A percentile compares a stretch with the other conserved stretches of the same genome.
Evolutionary conservation across 352 stramenopile genomes (phyloP).

Genomic region (Aphanomyces astaci): DNA sequence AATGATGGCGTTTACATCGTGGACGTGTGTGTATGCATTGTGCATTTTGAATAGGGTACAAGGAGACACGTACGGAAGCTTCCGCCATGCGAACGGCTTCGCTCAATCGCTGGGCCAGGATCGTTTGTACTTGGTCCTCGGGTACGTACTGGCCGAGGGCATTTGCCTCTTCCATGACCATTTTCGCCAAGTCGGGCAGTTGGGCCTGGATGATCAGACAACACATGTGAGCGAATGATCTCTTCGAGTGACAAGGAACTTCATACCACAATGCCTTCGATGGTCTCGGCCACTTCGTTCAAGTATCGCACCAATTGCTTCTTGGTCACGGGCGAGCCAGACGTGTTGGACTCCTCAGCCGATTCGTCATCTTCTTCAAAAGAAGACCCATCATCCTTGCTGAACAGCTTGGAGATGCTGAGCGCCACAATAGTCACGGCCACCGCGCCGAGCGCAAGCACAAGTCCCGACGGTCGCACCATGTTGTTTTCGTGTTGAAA

Average conservation of each 20-base stretch:
- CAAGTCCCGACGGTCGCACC: neutral
- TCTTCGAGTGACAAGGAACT: too few relatives aligned
- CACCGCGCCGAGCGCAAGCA: neutral
- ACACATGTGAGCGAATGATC: too few relatives aligned
- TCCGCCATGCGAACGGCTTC: conserved; percentile 21
- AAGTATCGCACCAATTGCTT: conserved; percentile 73
- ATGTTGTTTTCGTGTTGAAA: neutral
- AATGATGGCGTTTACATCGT: too few relatives aligned
- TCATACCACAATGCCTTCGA: conserved; percentile 67
- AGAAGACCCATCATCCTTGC: neutral
- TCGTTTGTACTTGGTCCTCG: conserved; percentile 11
- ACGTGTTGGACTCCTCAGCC: neutral
- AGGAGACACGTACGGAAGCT: neutral
- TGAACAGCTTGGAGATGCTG: neutral
- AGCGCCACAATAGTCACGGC: neutral
- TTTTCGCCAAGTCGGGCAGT: conserved; percentile 5
- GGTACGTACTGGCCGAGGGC: conserved; percentile 10
- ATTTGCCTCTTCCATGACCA: conserved; percentile 14
- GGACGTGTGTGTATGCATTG: too few relatives aligned
- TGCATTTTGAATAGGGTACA: neutral
- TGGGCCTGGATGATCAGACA: conserved; percentile 8
- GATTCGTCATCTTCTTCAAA: neutral
- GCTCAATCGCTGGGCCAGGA: conserved; percentile 16
- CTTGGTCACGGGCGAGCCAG: conserved; percentile 27
- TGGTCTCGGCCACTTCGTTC: conserved; percentile 48